Percentiles rank a stretch among this genome's conserved stretches.
phyloP scores from a whole-genome alignment of 306 rosid genomes.

The Neltuma alba region DNA sequence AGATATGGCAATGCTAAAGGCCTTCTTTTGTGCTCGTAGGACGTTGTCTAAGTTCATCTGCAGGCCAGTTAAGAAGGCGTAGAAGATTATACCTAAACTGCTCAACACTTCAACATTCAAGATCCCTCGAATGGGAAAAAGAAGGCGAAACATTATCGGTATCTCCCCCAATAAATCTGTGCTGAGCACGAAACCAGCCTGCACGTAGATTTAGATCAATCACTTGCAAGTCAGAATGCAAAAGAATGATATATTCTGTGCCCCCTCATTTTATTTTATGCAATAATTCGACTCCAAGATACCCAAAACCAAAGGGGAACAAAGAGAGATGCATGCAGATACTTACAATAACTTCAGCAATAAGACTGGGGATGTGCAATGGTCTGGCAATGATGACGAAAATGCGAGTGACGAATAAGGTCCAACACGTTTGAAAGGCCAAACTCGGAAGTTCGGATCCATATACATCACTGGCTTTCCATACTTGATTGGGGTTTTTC shows the following conservation, averaged over 20 bases:
- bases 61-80: slow-evolving; percentile 46
- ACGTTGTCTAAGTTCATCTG: slow-evolving; percentile 43
- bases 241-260: not conserved
- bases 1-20: slow-evolving; percentile 19
- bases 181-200: slow-evolving; percentile 44
- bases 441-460: slow-evolving; percentile 17
- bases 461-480: slow-evolving; percentile 32
- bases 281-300: not conserved
- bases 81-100: slow-evolving; percentile 38
- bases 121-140: slow-evolving; percentile 19
- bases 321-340: not conserved
- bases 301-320: not conserved
- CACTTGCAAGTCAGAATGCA: not conserved
- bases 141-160: accelerated
- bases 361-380: slow-evolving; percentile 42
- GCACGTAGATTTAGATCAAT: not conserved
- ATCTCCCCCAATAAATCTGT: slow-evolving; percentile 3
- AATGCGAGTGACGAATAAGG: not conserved
- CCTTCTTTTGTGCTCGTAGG: slow-evolving; percentile 32
- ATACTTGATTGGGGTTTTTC: slow-evolving; percentile 11
- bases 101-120: slow-evolving; percentile 28
- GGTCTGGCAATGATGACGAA: slow-evolving; percentile 26
- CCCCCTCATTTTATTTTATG: not conserved
- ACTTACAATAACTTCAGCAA: slow-evolving; percentile 40
- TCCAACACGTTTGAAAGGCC: slow-evolving; percentile 7